phyloP scores from a whole-genome alignment of 129 eudicot genomes.

The Ambrosia trifida region DNA sequence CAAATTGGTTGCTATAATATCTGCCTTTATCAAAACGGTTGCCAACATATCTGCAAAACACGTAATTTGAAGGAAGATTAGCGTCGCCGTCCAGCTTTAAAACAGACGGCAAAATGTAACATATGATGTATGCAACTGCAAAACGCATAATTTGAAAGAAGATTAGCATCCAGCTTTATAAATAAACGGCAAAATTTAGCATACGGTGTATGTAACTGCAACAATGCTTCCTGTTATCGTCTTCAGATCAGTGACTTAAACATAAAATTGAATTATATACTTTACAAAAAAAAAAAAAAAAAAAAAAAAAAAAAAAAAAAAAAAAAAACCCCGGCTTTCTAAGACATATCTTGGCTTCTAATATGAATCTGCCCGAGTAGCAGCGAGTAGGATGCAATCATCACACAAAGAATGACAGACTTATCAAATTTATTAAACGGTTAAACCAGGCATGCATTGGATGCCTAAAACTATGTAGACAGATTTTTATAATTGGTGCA shows the following conservation, averaged over 20 bases:
- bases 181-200: background rate
- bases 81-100: background rate
- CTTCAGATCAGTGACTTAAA: background rate
- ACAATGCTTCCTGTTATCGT: background rate
- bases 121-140: constrained; percentile 5
- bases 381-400: constrained; percentile 1
- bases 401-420: background rate
- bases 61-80: background rate
- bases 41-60: constrained; percentile 29
- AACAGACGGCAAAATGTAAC: background rate
- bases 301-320: too few species aligned
- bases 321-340: background rate
- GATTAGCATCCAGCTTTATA: background rate
- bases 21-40: background rate
- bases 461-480: background rate
- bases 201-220: background rate
- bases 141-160: background rate
- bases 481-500: background rate
- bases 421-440: background rate
- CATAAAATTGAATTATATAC: background rate
- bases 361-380: constrained; percentile 7
- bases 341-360: background rate
- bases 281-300: background rate
- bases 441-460: background rate
- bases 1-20: constrained; percentile 28